Conservation (phyloP, 2,329 filamentous ascomycete genomes). For the Cercospora zeina region DNA sequence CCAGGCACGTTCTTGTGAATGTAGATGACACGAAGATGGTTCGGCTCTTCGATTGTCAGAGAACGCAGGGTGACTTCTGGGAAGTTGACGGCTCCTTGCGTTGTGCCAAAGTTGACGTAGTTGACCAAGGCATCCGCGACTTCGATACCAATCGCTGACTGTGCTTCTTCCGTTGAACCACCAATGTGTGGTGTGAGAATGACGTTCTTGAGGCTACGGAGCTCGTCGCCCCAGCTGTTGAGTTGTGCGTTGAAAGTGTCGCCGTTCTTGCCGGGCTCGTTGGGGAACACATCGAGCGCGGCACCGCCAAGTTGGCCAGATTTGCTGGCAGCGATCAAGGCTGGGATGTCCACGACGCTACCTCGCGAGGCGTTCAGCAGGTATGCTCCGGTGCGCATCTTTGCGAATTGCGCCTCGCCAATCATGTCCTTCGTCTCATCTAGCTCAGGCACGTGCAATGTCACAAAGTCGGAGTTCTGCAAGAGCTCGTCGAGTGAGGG, state of each 20-base stretch:
- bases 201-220: slow-evolving; percentile 82
- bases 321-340: slow-evolving; percentile 83
- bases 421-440: slow-evolving; percentile 94
- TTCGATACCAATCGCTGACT: slow-evolving; percentile 92
- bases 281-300: slow-evolving; percentile 93
- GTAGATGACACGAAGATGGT: slow-evolving; percentile 91
- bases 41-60: slow-evolving; percentile 83
- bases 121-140: slow-evolving; percentile 83
- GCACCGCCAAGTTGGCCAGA: slow-evolving; percentile 86
- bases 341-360: slow-evolving; percentile 89
- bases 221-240: slow-evolving; percentile 81
- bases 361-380: slow-evolving; percentile 95
- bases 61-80: slow-evolving; percentile 90
- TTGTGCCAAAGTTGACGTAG: slow-evolving; percentile 95
- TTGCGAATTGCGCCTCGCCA: slow-evolving; percentile 70
- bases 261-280: slow-evolving; percentile 90
- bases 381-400: slow-evolving; percentile 93
- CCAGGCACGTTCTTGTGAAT: slow-evolving; percentile 96
- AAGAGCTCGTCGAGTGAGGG: slow-evolving; percentile 74
- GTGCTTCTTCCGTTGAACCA: slow-evolving; percentile 95
- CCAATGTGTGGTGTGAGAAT: slow-evolving; percentile 97
- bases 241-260: slow-evolving; percentile 87
- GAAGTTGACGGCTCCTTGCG: slow-evolving; percentile 89
- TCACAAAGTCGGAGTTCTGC: slow-evolving; percentile 82
- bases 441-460: slow-evolving; percentile 89